phyloP scores from a whole-genome alignment of 345 rosid species.

The Brassica carinata region DNA sequence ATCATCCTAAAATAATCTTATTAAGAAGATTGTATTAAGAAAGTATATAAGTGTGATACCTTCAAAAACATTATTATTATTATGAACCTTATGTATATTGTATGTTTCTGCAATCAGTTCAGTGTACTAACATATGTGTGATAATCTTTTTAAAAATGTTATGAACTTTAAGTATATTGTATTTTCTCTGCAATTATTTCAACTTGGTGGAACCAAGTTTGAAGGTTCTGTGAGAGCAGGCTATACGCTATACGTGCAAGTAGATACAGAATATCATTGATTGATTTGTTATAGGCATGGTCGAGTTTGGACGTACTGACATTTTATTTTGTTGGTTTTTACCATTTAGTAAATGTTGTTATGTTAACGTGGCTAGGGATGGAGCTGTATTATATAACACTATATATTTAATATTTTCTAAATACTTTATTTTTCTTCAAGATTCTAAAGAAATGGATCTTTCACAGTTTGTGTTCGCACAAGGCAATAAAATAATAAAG shows the following conservation, averaged over 20 bases:
- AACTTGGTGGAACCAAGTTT: too few species aligned
- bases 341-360: conserved; percentile 16
- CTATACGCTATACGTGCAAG: conserved; percentile 17
- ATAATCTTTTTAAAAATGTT: too few species aligned
- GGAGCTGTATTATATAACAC: not conserved
- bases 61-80: too few species aligned
- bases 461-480: conserved; percentile 13
- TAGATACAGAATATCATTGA: conserved; percentile 12
- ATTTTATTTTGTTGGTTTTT: not conserved
- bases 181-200: too few species aligned
- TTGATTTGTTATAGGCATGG: not conserved
- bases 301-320: conserved; percentile 18
- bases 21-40: too few species aligned
- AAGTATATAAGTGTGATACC: too few species aligned
- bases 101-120: too few species aligned
- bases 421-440: not conserved
- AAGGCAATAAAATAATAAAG: conserved; percentile 19
- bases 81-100: too few species aligned
- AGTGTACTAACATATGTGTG: too few species aligned
- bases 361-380: not conserved
- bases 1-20: too few species aligned
- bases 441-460: conserved; percentile 14
- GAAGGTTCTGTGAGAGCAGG: conserved; percentile 18
- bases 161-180: too few species aligned
- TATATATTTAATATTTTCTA: not conserved